These are phyloP conservation scores for Setomelanomma holmii DNA, from an alignment of 2,329 filamentous ascomycete genomes.

Conservation along the genomic window DNA sequence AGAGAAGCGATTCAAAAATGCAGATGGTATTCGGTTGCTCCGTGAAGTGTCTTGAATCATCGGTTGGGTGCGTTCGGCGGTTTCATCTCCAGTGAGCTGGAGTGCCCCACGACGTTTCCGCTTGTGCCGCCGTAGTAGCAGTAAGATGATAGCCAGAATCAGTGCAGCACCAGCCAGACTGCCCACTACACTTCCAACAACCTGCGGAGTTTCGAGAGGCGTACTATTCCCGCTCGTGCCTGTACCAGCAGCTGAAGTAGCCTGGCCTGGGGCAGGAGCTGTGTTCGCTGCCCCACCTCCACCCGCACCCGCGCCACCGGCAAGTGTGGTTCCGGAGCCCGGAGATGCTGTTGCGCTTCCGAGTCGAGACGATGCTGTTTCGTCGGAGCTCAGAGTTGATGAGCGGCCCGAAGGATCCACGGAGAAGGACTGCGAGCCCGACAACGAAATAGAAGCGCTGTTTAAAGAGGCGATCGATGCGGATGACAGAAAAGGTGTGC, in stretches of 20 bases:
- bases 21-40: conserved; percentile 49
- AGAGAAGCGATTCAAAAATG: conserved; percentile 48
- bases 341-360: conserved; percentile 19
- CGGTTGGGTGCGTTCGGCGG: conserved; percentile 37
- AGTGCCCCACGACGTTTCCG: conserved; percentile 40
- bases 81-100: conserved; percentile 38
- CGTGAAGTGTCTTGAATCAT: conserved; percentile 50
- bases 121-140: conserved; percentile 62
- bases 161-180: conserved; percentile 65
- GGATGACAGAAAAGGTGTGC: conserved; percentile 8
- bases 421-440: conserved; percentile 14
- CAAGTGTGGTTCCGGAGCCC: conserved; percentile 9
- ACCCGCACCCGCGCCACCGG: conserved; percentile 13
- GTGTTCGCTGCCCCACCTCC: conserved; percentile 25
- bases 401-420: conserved; percentile 16
- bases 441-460: conserved; percentile 9
- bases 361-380: conserved; percentile 17
- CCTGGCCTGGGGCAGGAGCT: conserved; percentile 18
- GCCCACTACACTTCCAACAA: conserved; percentile 69
- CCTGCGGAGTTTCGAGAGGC: conserved; percentile 57
- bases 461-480: conserved; percentile 1
- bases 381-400: conserved; percentile 12
- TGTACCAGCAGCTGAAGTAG: conserved; percentile 16
- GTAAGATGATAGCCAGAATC: conserved; percentile 58
- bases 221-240: conserved; percentile 17